Conservation (phyloP, 1,284 basidiomycete species). For the Sporisorium sorghi region DNA sequence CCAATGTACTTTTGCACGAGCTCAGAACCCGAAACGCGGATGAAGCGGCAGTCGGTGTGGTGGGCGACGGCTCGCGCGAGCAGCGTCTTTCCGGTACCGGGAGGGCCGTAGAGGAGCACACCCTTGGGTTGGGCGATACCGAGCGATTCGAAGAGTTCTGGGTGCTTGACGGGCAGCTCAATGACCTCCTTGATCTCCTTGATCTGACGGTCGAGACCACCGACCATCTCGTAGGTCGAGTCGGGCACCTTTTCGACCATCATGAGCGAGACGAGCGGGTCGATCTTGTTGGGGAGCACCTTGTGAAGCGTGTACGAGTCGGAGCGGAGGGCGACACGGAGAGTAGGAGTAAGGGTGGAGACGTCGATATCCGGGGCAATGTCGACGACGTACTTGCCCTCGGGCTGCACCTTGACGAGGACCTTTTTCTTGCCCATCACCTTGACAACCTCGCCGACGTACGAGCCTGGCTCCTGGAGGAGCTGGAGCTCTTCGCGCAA, state of each 20-base stretch:
- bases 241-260: constrained; percentile 99
- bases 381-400: constrained; percentile 99
- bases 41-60: constrained; percentile 98
- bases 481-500: constrained; percentile 93
- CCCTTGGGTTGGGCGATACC: constrained; percentile 95
- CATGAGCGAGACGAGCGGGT: constrained; percentile 73
- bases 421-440: constrained; percentile 99
- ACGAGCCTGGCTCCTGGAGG: constrained; percentile 94
- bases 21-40: constrained; percentile 93
- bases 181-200: constrained; percentile 99
- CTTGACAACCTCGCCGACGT: constrained; percentile 97
- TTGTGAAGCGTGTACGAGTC: constrained; percentile 82
- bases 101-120: constrained; percentile 68
- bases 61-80: constrained; percentile 73
- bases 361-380: constrained; percentile 89
- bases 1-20: constrained; percentile 99
- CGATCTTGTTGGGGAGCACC: constrained; percentile 69
- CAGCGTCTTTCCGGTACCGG: constrained; percentile 68
- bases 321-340: constrained; percentile 93
- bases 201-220: constrained; percentile 96
- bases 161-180: constrained; percentile 96
- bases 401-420: constrained; percentile 96
- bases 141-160: constrained; percentile 93
- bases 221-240: constrained; percentile 99
- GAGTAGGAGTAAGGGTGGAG: constrained; percentile 81